Base-by-base conservation (phyloP, 2,329 filamentous ascomycete genomes). In the Diaporthe sp. region DNA sequence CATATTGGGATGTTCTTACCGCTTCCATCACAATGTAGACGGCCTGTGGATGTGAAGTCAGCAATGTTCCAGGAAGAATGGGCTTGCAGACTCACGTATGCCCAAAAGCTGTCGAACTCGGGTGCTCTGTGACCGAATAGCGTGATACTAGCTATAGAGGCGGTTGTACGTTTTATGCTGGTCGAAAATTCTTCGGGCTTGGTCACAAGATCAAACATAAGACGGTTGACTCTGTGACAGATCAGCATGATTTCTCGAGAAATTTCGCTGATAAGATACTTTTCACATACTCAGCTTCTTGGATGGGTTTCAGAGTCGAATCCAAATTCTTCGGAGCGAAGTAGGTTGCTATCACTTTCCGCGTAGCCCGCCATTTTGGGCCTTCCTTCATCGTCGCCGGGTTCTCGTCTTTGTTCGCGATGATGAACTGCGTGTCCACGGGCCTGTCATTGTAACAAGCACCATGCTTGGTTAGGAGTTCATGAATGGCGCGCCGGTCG, bases 371-470 rank as follows among this genome's bases (percentile, higher is more conserved):
- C 87, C 87, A 88, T 19, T 79, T 81, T 8, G 82, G 78, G 7
- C 84, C 84, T 74, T 87, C 85, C 39, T 86, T 78, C 82, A 74
- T 72, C 19, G 76, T 57, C 13, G 87, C 86, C 7, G 87, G 79
- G 77, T 88, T 87, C 75, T 88, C 83, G 4, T 85, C 85, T 5
- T 81, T 80, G 7, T 84, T 85, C 68, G 88, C 85, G 28, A 88
- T 78, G 25, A 84, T 79, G 0, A 81, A 80, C 4, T 87, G 83
- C 67, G 85, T 84, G 1, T 82, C 84, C 0, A 79, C 78, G 1
- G 86, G 85, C 17, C 85, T 78, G 51, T 83, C 80, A 51, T 82
- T 85, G 76, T 85, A 86, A 37, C 83, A 82, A 25, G 79, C 78
- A 61, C 82, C 83, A 57, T 82, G 84, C 79, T 84, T 85, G 77